Base-by-base conservation (phyloP, 176 grass and related monocot species). In the Tillandsia leiboldiana region DNA sequence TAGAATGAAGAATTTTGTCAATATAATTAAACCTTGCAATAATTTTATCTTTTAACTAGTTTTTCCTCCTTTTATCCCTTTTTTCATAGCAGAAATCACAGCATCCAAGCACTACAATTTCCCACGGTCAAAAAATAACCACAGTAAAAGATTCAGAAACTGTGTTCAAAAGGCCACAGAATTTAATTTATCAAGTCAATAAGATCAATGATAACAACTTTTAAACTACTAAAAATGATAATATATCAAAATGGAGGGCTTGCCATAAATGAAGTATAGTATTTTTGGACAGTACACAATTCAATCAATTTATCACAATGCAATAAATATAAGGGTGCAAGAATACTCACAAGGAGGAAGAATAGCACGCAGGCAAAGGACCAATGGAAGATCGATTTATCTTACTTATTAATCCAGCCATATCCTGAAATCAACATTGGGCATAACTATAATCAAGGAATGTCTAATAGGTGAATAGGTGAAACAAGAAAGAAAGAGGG, bases 401-500 rank as follows among this genome's bases (percentile, higher is more conserved):
- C 63, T 99, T 99, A 78, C 90, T 99, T 86, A 99, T 99, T 26
- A 99, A 84, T 78, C 95, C 95, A 78, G 84, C 90, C 95, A 99
- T 99, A 86, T 99, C 95, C 95, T 99, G 77, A 84, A 93, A 83
- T 24, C 76, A 75, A 77, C 24, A 72, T 74, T 26, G 51, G 74
- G 12, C 7, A 73, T 57, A 48, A 9, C 17, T 18, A 22, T 15
- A 61, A 18, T 56, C 22, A 61, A 61, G 22, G 15, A 61, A n/a
- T 18, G 10, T 5, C 22, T 61, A 9, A 18, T 8, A 23, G 3
- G 3, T 42, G 33, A 42, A 6, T 42, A 42, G 33, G 33, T 42
- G 33, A 42, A 42, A 42, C 33, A 42, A 42, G 33, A 42, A 42
- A 7, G 33, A 42, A 42, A 42, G 4, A 42, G 33, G 33, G 33